Base-by-base conservation (phyloP, 2,329 filamentous ascomycete genomes). In the Capronia coronata region DNA sequence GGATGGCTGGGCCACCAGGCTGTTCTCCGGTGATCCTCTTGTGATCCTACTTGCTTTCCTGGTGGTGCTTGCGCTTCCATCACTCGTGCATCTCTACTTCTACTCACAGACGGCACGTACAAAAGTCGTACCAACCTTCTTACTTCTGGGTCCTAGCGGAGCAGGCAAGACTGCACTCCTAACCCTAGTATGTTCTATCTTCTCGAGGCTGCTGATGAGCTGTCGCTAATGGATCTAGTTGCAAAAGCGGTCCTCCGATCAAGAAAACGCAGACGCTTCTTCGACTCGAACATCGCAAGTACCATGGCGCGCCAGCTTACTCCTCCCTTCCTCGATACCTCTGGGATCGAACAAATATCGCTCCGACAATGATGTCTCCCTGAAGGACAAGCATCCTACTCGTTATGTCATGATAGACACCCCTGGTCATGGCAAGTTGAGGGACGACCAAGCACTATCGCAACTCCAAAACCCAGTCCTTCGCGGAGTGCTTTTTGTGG, bases 341-440 rank as follows among this genome's bases (percentile, higher is more conserved):
- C 72, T 80, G 8, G 71, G 71, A 18, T 82, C 79, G 22, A 76
- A 82, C 50, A 75, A 76, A 61, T 87, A 80, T 67, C 80, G 83
- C 57, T 84, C 80, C 37, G 68, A 73, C 21, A 79, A 84, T 62
- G 83, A 87, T 64, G 76, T 79, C 19, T 75, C 80, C 8, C 72
- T 97, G 27, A 72, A 87, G 63, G 68, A 72, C 34, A 58, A 63
- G 7, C 54, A 64, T 14, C 63, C 61, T 16, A 67, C 68, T 35
- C 65, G 64, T 13, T 73, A 72, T 54, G 59, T 64, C 3, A 46
- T 73, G 11, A 65, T 61, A 46, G 93, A 98, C 71, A 97, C 91
- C 1, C 93, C 93, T 0, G 93, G 93, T 32, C 93, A 98, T 71
- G 89, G 88, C 61, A 98, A 98, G 71, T 80, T 98, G 51, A 87